These are phyloP conservation scores for Dionaea muscipula DNA, from an alignment of 179 eudicot species.

Conservation along the genomic window DNA sequence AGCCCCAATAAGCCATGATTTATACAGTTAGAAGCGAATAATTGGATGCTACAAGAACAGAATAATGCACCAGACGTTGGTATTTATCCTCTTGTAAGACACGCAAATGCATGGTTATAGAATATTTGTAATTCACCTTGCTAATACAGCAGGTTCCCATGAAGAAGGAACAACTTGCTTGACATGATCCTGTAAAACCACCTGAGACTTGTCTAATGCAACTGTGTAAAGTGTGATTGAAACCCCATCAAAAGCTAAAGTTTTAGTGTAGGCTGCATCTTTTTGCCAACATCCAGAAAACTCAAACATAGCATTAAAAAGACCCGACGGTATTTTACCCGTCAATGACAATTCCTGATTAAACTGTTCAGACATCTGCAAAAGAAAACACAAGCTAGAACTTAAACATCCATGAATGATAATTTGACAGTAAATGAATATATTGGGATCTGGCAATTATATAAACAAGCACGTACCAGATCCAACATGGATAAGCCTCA, in stretches of 20 bases:
- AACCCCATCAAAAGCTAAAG: slow-evolving; percentile 86
- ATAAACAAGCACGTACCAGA: too few species aligned
- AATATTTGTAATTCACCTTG: slow-evolving; percentile 42
- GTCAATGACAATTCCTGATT: slow-evolving; percentile 78
- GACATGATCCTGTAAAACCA: slow-evolving; percentile 67
- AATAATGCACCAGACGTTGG: too few species aligned
- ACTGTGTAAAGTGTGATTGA: slow-evolving; percentile 68
- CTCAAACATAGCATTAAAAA: slow-evolving; percentile 83
- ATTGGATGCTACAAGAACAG: not conserved
- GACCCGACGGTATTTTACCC: slow-evolving; percentile 93
- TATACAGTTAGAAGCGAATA: not conserved
- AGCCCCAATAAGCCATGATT: not conserved
- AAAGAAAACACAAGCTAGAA: slow-evolving; percentile 6
- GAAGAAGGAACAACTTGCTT: slow-evolving; percentile 88
- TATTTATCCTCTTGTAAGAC: not conserved
- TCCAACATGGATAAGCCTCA: too few species aligned
- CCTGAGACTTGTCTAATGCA: slow-evolving; percentile 71
- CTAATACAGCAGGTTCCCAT: slow-evolving; percentile 90
- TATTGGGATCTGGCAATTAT: too few species aligned
- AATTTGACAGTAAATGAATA: too few species aligned
- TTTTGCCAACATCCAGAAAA: slow-evolving; percentile 89
- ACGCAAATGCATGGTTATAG: slow-evolving; percentile 3
- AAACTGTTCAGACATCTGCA: slow-evolving; percentile 89
- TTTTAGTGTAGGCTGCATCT: slow-evolving; percentile 81
- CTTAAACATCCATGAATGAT: too few species aligned